Evolutionary conservation across 169 alveolate genomes (phyloP).

Genomic region (Eimeria acervulina): DNA sequence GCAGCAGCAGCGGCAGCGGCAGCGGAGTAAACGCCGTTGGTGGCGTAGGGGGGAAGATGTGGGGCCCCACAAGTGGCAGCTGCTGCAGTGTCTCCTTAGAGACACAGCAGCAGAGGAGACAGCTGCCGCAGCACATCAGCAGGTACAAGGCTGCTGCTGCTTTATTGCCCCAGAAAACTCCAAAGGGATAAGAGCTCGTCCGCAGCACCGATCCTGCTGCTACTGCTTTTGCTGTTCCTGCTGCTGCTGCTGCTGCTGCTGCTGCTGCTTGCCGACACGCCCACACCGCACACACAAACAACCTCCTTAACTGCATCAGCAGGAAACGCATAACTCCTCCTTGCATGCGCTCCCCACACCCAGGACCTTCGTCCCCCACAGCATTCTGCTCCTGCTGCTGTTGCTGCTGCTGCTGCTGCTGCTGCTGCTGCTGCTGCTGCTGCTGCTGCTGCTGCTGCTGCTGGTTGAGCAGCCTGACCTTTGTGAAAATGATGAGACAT

Average conservation of each 20-base stretch:
- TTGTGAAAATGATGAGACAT: not conserved
- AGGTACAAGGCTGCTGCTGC: not conserved
- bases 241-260: not conserved
- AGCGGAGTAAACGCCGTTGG: not conserved
- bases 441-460: slow-evolving; percentile 7
- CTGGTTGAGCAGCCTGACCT: not conserved
- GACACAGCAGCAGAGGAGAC: not conserved
- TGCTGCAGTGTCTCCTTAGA: slow-evolving; percentile 44
- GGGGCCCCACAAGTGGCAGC: slow-evolving; percentile 61
- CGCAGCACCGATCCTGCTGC: not conserved
- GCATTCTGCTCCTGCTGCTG: not conserved
- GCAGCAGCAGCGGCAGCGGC: slow-evolving; percentile 49
- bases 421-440: not conserved
- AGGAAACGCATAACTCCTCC: not conserved
- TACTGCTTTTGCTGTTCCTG: slow-evolving; percentile 36
- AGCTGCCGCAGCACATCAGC: not conserved
- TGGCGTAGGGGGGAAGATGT: not conserved
- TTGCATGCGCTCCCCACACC: not conserved
- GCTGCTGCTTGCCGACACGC: not conserved
- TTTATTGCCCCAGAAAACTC: slow-evolving; percentile 33
- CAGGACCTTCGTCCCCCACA: not conserved
- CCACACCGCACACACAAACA: not conserved
- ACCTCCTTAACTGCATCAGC: not conserved
- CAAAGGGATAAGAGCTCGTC: not conserved
- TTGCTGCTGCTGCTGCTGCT: slow-evolving; percentile 10